phyloP scores from a whole-genome alignment of 225 moss, liverwort and hornwort genomes.

The Climacium dendroides region DNA sequence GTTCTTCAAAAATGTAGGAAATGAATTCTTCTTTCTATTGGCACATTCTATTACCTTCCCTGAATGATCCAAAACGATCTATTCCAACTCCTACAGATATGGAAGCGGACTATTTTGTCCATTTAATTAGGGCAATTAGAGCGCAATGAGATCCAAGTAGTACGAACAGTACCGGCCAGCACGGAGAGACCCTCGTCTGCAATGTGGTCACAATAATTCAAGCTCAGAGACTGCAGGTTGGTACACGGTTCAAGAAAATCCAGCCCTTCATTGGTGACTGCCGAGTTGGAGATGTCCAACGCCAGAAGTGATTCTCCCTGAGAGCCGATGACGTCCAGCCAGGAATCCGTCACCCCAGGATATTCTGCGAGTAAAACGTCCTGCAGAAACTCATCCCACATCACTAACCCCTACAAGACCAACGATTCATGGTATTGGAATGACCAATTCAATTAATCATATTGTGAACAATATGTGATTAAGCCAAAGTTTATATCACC shows the following conservation, averaged over 20 bases:
- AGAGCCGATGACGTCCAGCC: slow-evolving; percentile 76
- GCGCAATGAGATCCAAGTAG: not conserved
- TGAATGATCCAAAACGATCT: not conserved
- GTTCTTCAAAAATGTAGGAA: not conserved
- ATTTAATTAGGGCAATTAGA: not conserved
- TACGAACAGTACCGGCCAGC: slow-evolving; percentile 35
- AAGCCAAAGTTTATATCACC: not conserved
- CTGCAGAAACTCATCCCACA: slow-evolving; percentile 13
- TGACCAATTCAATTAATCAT: not conserved
- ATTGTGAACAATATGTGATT: not conserved
- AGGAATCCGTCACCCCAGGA: slow-evolving; percentile 55
- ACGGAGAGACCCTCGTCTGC: slow-evolving; percentile 48
- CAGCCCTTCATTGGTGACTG: slow-evolving; percentile 59
- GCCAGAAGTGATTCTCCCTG: slow-evolving; percentile 70
- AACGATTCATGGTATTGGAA: not conserved
- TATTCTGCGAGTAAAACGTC: slow-evolving; percentile 65
- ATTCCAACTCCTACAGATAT: not conserved
- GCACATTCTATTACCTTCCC: not conserved
- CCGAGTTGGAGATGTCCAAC: slow-evolving; percentile 65
- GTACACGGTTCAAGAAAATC: slow-evolving; percentile 37
- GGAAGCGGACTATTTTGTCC: not conserved
- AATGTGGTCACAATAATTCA: slow-evolving; percentile 62
- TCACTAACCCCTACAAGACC: not conserved
- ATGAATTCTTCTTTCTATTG: not conserved
- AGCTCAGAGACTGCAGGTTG: slow-evolving; percentile 48